Conservation (phyloP, 2,329 filamentous ascomycete genomes). For the Whalleya microplaca region DNA sequence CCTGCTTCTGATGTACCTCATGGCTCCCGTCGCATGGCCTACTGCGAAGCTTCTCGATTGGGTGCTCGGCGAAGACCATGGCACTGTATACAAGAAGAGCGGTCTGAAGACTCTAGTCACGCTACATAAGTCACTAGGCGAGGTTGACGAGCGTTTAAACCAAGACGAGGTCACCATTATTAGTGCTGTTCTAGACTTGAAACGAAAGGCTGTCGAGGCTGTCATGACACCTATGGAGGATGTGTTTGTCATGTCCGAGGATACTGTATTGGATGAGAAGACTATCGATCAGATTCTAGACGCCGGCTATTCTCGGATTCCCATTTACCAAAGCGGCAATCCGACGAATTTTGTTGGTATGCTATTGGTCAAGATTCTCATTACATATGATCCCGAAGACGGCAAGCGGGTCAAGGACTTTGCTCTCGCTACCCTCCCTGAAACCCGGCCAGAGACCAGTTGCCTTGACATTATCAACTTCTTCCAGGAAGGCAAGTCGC, state of each 20-base stretch:
- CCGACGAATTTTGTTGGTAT: slow-evolving; percentile 91
- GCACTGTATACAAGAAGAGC: slow-evolving; percentile 97
- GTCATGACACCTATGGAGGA: slow-evolving; percentile 99
- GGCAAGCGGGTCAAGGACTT: slow-evolving; percentile 86
- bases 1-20: slow-evolving; percentile 85
- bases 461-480: slow-evolving; percentile 99
- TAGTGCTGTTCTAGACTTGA: slow-evolving; percentile 92
- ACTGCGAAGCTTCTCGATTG: slow-evolving; percentile 94
- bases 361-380: slow-evolving; percentile 97
- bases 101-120: slow-evolving; percentile 96
- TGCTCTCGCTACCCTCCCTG: slow-evolving; percentile 88
- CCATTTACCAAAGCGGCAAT: slow-evolving; percentile 87
- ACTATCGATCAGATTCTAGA: slow-evolving; percentile 95
- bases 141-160: slow-evolving; percentile 86
- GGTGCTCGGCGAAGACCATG: slow-evolving; percentile 91
- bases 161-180: slow-evolving; percentile 99
- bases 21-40: slow-evolving; percentile 89
- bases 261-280: slow-evolving; percentile 87
- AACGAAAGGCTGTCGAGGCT: slow-evolving; percentile 90
- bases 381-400: slow-evolving; percentile 97
- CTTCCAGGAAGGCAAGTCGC: slow-evolving; percentile 98
- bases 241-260: slow-evolving; percentile 95
- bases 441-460: slow-evolving; percentile 93
- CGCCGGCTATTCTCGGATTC: slow-evolving; percentile 93
- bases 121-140: slow-evolving; percentile 87